A percentile compares a stretch with the other conserved stretches of the same genome.
Evolutionary conservation across 2,329 filamentous ascomycete genomes (phyloP).

Genomic region (Colletotrichum plurivorum): DNA sequence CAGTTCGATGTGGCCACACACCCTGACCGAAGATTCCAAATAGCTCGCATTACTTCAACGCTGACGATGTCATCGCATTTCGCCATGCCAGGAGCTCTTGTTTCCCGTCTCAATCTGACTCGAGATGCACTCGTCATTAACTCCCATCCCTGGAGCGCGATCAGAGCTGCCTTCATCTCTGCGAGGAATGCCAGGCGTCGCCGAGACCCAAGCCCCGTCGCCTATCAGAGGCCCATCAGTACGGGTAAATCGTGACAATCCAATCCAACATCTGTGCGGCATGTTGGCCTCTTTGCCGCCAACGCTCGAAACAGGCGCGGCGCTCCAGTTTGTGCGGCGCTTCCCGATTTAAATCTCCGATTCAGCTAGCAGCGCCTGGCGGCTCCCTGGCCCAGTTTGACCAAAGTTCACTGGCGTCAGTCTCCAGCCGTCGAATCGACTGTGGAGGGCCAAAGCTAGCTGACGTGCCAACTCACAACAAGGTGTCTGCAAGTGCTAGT

Average conservation of each 20-base stretch:
- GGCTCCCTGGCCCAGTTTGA: constrained; percentile 2
- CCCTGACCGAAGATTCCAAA: constrained; percentile 25
- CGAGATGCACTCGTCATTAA: background rate
- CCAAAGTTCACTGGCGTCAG: constrained; percentile 15
- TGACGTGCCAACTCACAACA: background rate
- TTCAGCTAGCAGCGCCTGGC: constrained; percentile 1
- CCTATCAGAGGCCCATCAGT: too few relatives aligned
- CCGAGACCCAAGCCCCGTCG: too few relatives aligned
- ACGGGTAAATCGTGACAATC: background rate
- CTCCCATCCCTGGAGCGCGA: constrained; percentile 6
- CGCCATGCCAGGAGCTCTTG: background rate
- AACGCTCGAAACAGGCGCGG: constrained; percentile 14
- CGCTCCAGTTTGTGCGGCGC: constrained; percentile 1
- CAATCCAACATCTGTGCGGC: background rate
- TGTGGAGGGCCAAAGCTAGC: background rate
- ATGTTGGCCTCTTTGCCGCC: background rate
- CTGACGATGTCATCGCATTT: constrained; percentile 1
- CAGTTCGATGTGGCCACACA: constrained; percentile 7
- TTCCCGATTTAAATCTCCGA: constrained; percentile 35
- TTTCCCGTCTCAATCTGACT: background rate
- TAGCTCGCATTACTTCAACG: background rate
- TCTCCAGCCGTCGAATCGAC: constrained; percentile 11
- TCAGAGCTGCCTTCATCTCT: too few relatives aligned
- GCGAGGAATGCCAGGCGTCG: background rate
- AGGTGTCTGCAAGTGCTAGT: background rate